These are phyloP conservation scores for Argentina anserina DNA, from an alignment of 306 rosid genomes.

Conservation along the genomic window DNA sequence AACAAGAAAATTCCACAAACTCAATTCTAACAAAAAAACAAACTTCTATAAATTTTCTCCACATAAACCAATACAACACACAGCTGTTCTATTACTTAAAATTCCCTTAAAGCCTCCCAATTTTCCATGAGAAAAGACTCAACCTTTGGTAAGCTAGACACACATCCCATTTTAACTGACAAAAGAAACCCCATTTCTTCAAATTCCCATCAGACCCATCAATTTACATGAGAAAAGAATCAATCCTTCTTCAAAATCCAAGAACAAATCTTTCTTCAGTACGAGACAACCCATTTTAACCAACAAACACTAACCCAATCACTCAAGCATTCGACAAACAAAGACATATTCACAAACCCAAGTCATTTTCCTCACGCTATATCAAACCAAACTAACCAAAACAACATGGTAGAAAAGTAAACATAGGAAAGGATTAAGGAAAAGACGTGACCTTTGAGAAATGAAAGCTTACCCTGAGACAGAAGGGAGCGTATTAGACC, in stretches of 20 bases:
- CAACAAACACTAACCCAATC: slow-evolving; percentile 1
- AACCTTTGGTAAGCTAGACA: neutral
- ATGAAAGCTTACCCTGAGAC: neutral
- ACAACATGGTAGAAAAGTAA: neutral
- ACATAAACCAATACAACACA: neutral
- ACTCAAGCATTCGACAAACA: neutral
- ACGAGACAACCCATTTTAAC: neutral
- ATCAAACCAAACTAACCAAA: neutral
- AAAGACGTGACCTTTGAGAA: neutral
- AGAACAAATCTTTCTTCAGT: neutral
- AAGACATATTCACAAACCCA: neutral
- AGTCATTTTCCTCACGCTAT: neutral
- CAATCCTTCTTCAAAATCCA: neutral
- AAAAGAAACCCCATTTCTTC: neutral
- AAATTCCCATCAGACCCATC: neutral
- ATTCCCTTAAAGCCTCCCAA: neutral
- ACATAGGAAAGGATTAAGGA: neutral
- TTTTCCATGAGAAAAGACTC: neutral
- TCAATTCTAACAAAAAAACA: neutral
- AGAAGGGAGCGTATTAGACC: neutral
- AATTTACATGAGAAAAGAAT: neutral
- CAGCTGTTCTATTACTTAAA: neutral
- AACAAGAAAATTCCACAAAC: neutral
- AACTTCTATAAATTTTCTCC: neutral
- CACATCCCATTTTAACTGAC: neutral